A percentile compares a stretch with the other conserved stretches of the same genome.
Evolutionary conservation across 1,139 yeast genomes (phyloP).

Genomic region (Saccharomycopsis phalli): DNA sequence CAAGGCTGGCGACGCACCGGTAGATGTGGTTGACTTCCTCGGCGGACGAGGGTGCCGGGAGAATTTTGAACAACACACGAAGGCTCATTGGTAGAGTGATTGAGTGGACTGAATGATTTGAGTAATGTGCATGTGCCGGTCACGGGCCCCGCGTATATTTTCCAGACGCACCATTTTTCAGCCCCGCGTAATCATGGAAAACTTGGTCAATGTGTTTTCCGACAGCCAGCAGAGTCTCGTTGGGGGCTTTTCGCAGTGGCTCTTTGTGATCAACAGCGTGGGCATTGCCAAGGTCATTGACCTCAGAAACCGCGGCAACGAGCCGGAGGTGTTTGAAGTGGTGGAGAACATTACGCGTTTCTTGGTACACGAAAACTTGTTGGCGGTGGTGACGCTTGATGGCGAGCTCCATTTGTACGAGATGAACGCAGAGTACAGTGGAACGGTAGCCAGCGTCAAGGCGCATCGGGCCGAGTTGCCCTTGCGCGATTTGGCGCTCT

Average conservation of each 20-base stretch:
- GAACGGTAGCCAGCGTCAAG: slow-evolving; percentile 1
- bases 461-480: slow-evolving; percentile 15
- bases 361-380: slow-evolving; percentile 11
- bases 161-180: background rate
- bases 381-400: slow-evolving; percentile 13
- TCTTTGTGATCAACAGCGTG: slow-evolving; percentile 14
- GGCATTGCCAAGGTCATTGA: slow-evolving; percentile 18
- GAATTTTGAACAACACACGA: no score
- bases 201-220: slow-evolving; percentile 13
- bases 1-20: background rate
- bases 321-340: slow-evolving; percentile 18
- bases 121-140: background rate
- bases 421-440: background rate
- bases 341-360: slow-evolving; percentile 11
- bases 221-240: slow-evolving; percentile 8
- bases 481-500: slow-evolving; percentile 14
- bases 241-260: background rate
- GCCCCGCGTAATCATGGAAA: background rate
- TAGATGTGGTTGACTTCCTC: slow-evolving; percentile 4
- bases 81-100: background rate
- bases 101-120: background rate
- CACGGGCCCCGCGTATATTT: no score
- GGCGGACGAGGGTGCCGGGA: background rate
- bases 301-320: slow-evolving; percentile 8
- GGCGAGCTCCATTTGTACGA: slow-evolving; percentile 15